phyloP scores from a whole-genome alignment of 139 green algal species.

The Coelastrella sp. region DNA sequence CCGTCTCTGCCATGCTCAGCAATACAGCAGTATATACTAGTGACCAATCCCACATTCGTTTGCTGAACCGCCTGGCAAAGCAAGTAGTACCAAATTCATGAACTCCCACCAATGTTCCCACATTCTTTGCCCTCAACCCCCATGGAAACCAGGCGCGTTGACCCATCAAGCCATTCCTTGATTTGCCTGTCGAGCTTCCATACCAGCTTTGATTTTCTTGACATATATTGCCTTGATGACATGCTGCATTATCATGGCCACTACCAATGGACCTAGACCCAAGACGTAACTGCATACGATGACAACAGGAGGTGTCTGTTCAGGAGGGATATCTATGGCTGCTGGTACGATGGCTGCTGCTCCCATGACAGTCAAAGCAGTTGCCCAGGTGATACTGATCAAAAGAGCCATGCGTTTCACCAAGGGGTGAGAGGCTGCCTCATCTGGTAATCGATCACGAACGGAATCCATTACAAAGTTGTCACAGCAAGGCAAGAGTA shows the following conservation, averaged over 20 bases:
- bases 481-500: slow-evolving; percentile 12
- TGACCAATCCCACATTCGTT: too few relatives aligned
- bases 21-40: too few relatives aligned
- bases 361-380: slow-evolving; percentile 19
- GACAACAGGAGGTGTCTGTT: background rate
- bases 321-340: background rate
- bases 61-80: too few relatives aligned
- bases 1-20: too few relatives aligned
- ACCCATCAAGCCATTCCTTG: too few relatives aligned
- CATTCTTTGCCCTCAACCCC: too few relatives aligned
- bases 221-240: background rate
- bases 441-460: slow-evolving; percentile 10
- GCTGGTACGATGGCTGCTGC: background rate
- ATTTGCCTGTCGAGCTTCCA: too few relatives aligned
- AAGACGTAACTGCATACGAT: slow-evolving; percentile 30
- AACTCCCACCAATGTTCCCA: too few relatives aligned
- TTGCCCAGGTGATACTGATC: background rate
- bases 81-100: too few relatives aligned
- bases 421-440: background rate
- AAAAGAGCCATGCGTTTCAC: slow-evolving; percentile 21
- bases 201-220: slow-evolving; percentile 8
- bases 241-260: background rate
- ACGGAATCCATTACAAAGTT: slow-evolving; percentile 35
- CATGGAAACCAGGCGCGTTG: too few relatives aligned
- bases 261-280: slow-evolving; percentile 16